Evolutionary conservation across 768 basidiomycete genomes (phyloP).

Genomic region (Amanita pseudoporphyria): DNA sequence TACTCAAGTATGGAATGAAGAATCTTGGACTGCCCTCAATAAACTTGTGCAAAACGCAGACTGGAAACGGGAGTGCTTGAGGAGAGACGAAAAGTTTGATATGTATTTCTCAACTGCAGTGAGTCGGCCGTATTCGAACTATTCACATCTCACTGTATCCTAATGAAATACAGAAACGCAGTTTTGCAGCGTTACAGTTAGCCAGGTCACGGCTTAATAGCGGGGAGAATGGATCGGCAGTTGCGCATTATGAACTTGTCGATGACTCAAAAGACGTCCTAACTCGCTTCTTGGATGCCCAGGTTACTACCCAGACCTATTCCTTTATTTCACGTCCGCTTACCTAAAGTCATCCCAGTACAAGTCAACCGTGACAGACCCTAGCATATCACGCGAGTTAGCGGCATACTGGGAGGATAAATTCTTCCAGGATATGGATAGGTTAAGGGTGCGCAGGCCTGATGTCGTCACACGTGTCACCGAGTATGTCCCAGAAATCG

Average conservation of each 20-base stretch:
- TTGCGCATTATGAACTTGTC: constrained; percentile 46
- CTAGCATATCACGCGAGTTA: constrained; percentile 70
- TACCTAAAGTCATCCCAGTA: constrained; percentile 33
- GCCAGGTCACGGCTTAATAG: constrained; percentile 36
- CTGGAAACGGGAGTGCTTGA: constrained; percentile 66
- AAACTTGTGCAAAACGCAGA: constrained; percentile 39
- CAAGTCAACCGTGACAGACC: constrained; percentile 77
- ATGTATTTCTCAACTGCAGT: constrained; percentile 82
- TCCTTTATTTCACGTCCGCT: constrained; percentile 3
- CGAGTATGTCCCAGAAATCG: constrained; percentile 95
- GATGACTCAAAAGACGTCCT: constrained; percentile 73
- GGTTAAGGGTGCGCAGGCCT: constrained; percentile 79
- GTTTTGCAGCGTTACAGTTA: constrained; percentile 38
- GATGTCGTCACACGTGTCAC: constrained; percentile 92
- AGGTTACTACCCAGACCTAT: constrained; percentile 35
- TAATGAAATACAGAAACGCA: constrained; percentile 31
- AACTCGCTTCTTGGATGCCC: constrained; percentile 58
- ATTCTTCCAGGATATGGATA: constrained; percentile 89
- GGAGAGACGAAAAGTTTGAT: constrained; percentile 84
- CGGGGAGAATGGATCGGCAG: constrained; percentile 30
- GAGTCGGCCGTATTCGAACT: constrained; percentile 20
- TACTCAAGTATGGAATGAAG: constrained; percentile 39
- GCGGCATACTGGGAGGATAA: constrained; percentile 83
- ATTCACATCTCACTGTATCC: constrained; percentile 1
- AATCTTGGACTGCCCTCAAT: constrained; percentile 47